Conservation (phyloP, 2,329 filamentous ascomycete species). For the Parasarocladium wereldwijsianum region DNA sequence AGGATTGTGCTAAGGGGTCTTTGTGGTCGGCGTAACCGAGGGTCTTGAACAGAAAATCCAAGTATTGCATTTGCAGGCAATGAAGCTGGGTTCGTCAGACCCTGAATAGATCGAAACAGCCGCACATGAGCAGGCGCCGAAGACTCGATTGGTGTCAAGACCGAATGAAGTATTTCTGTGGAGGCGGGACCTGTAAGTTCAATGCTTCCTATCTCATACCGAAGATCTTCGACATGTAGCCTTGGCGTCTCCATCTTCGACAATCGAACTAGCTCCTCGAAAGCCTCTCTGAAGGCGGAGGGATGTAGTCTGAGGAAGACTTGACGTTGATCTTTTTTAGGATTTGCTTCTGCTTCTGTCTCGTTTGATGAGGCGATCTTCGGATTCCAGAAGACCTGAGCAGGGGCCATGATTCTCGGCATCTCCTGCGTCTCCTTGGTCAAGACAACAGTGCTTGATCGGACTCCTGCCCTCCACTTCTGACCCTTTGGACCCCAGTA, state of each 20-base stretch:
- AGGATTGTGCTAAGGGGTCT: slow-evolving; percentile 13
- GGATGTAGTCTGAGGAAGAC: slow-evolving; percentile 70
- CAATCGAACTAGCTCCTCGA: slow-evolving; percentile 44
- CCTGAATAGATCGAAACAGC: slow-evolving; percentile 35
- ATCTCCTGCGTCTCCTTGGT: slow-evolving; percentile 36
- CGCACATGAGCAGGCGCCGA: slow-evolving; percentile 23
- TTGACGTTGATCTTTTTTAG: slow-evolving; percentile 19
- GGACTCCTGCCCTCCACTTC: slow-evolving; percentile 51
- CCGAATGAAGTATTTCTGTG: slow-evolving; percentile 59
- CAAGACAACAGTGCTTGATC: slow-evolving; percentile 34
- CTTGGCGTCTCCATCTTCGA: slow-evolving; percentile 45
- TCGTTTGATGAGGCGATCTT: slow-evolving; percentile 14
- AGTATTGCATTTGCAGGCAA: slow-evolving; percentile 58
- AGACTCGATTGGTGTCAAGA: slow-evolving; percentile 36
- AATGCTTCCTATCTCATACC: slow-evolving; percentile 50
- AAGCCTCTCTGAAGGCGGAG: slow-evolving; percentile 57
- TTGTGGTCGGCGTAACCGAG: slow-evolving; percentile 65
- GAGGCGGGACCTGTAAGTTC: slow-evolving; percentile 53
- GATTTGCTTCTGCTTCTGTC: slow-evolving; percentile 6
- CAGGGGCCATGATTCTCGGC: slow-evolving; percentile 51
- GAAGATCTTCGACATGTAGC: slow-evolving; percentile 51
- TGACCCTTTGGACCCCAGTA: slow-evolving; percentile 48
- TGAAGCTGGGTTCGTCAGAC: slow-evolving; percentile 52
- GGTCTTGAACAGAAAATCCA: slow-evolving; percentile 61
- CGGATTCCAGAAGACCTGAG: slow-evolving; percentile 63